Evolutionary conservation across 352 stramenopile genomes (phyloP), one percentile per base, ranked within the genome.

Genomic region (Hyaloperonospora brassicae): DNA sequence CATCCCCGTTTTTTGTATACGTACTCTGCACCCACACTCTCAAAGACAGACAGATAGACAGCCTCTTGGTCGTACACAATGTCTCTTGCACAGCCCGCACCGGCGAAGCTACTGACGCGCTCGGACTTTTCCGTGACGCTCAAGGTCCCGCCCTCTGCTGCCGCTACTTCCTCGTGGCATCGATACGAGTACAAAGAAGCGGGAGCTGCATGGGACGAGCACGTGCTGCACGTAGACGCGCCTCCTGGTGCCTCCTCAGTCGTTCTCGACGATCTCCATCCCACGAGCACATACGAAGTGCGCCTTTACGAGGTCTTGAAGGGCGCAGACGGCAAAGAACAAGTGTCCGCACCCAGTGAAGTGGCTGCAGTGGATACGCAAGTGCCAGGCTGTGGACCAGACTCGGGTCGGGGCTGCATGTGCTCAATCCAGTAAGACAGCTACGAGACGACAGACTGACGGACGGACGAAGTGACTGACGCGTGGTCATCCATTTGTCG

Each of bases 271-370:
- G 84, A 94, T 49, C 67, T 94, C 12, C 91, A 91, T 70, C 84
- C 84, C 24, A 93, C 84, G 40, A 88, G 82, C 73, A 86, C 84
- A 41, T 94, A 94, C 65, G 76, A 94, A 56, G 77, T 94, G 53
- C 82, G 84, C 42, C 66, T 94, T 43, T 89, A 84, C 61, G 70
- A 76, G 7, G 66, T 91, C 23, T 48, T 56, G 6, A 75, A 70
- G 40, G 47, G 50, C 40, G 57, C 42, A 11, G 62, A 78, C 35
- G 72, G 64, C 22, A 58, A 67, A 17, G 66, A 82, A 34, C 44
- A 72, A 24, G 52, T 87, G 9, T 89, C 79, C 13, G 27, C 43
- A 23, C 73, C 80, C 24, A 93, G 82, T 59, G 75, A 89, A 56
- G 64, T 84, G 17, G 84, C 84, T 0, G 84, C 82, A 0, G 84